A percentile compares a stretch with the other conserved stretches of the same genome.
phyloP scores from a whole-genome alignment of 2,329 filamentous ascomycete genomes.

The Epichloe uncinata region DNA sequence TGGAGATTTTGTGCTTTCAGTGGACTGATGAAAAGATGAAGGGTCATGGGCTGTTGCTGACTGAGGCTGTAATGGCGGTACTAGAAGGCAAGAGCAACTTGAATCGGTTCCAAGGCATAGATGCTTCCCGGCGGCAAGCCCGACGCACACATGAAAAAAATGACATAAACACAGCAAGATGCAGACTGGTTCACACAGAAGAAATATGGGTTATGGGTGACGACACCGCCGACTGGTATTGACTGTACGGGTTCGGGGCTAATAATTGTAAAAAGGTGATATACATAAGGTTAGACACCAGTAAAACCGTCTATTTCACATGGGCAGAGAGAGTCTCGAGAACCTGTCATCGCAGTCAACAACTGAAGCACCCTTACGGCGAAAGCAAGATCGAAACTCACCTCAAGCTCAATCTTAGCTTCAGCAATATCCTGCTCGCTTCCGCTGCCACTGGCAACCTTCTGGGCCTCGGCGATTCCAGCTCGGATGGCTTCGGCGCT shows the following conservation, averaged over 20 bases:
- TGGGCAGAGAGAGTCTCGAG: slow-evolving; percentile 71
- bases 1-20: background rate
- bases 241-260: slow-evolving; percentile 24
- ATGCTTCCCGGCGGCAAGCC: background rate
- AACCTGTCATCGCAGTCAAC: slow-evolving; percentile 37
- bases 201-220: slow-evolving; percentile 2
- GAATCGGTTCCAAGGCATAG: background rate
- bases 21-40: background rate
- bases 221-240: slow-evolving; percentile 20
- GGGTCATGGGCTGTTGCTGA: background rate
- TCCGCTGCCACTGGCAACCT: slow-evolving; percentile 78
- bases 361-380: background rate
- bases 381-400: slow-evolving; percentile 23
- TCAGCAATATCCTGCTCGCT: slow-evolving; percentile 97
- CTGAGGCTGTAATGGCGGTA: background rate
- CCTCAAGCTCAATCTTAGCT: slow-evolving; percentile 98
- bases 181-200: background rate
- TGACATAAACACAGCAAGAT: background rate
- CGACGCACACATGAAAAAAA: background rate
- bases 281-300: slow-evolving; percentile 28
- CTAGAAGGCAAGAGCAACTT: background rate
- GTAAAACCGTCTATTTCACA: slow-evolving; percentile 57
- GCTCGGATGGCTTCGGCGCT: slow-evolving; percentile 77
- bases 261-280: slow-evolving; percentile 24
- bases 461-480: slow-evolving; percentile 90